Evolutionary conservation across 2,329 filamentous ascomycete species (phyloP).

Genomic region (Ambrosiella beaveri): DNA sequence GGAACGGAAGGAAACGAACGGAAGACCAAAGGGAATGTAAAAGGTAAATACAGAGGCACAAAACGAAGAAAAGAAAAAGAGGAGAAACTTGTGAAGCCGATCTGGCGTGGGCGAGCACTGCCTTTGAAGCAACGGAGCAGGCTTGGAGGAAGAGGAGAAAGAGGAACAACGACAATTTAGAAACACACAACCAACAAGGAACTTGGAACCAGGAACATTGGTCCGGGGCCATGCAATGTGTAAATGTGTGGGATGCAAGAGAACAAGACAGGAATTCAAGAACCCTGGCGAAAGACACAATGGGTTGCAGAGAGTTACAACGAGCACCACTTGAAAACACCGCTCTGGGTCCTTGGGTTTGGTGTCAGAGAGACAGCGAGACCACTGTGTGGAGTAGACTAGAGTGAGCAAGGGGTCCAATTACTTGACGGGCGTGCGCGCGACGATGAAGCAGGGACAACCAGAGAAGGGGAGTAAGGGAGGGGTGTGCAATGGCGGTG

Average conservation of each 20-base stretch:
- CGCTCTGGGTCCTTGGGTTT: neutral
- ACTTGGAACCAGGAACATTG: conserved; percentile 2
- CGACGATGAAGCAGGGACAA: conserved; percentile 5
- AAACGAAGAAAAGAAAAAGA: neutral
- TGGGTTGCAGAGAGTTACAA: neutral
- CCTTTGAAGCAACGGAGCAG: conserved; percentile 3
- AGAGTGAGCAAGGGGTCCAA: neutral
- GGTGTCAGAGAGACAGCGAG: neutral
- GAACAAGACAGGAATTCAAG: neutral
- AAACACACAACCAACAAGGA: neutral
- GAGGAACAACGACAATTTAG: neutral
- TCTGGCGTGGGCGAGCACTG: neutral
- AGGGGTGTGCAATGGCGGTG: neutral
- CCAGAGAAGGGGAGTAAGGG: neutral
- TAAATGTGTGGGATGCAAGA: neutral
- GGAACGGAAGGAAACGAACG: conserved; percentile 2
- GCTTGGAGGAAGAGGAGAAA: neutral
- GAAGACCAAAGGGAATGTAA: neutral
- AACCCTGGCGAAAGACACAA: neutral
- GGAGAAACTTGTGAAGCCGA: neutral
- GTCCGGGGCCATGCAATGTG: neutral
- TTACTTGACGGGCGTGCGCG: conserved; percentile 1
- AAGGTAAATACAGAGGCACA: neutral
- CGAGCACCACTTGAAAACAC: neutral
- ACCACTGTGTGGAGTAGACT: neutral